Evolutionary conservation across 164 flowering plant genomes (phyloP), one percentile per base, ranked within the genome.

Genomic region (Magnolia sinica): DNA sequence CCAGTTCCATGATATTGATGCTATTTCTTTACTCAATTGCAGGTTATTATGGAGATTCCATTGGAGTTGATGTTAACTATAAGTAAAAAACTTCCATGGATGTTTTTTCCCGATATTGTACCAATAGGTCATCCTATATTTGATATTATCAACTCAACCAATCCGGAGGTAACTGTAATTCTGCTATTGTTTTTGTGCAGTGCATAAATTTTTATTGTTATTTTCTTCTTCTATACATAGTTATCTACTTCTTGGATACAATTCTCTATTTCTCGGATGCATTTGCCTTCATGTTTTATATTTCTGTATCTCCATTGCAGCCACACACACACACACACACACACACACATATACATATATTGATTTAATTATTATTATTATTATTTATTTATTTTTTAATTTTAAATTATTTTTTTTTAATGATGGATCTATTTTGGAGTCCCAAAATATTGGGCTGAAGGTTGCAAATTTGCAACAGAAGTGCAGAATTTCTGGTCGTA

Each of bases 21-120:
- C 22, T 59, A 23, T 27, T 76, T 71, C 8, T 61, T 14, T 31
- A 49, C 68, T 61, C 50, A 13, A 72, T 23, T 71, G 45, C 86
- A 96, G 99, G 85, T 96, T 55, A 87, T 93, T 66, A 93, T 96
- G 99, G 98, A 96, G 86, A 91, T 96, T 79, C 99, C 99, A 70
- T 70, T 96, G 49, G 99, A 96, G 82, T 79, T 93, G 85, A 96
- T 96, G 99, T 74, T 92, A 78, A 93, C 97, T 7, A 85, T 96
- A 71, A 91, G 96, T 79, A 80, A 96, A 75, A 90, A 90, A 84
- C 90, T 84, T 23, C 99, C 99, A n/a, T 96, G 98, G 99, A 96
- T 93, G 98, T 96, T 96, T 83, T 92, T 91, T 75, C 99, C 98
- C 0, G 97, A 96, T 83, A 85, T 93, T 67, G 76, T 96, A 51